Base-by-base conservation (phyloP, 208 protist genomes). In the Herpetomonas samuelpessoai region DNA sequence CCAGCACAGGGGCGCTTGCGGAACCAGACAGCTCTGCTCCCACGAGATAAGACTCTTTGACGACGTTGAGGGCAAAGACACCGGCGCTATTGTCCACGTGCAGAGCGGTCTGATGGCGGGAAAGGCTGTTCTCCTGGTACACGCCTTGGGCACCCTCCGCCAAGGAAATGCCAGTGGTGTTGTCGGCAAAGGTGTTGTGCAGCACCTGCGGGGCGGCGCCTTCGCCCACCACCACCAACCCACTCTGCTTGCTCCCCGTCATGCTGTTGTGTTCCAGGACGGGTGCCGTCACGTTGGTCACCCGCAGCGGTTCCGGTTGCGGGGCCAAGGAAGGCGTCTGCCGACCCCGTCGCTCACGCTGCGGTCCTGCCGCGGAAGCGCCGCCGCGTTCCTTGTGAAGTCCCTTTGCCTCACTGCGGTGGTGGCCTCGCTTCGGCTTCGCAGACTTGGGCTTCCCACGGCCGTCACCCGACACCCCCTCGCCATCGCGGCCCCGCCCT, bases 181-280 rank as follows among this genome's bases (percentile, higher is more conserved):
- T 76, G 27, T 53, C 63, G 4, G 52, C 44, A n/a, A 76, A 39
- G 3, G n/a, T 12, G 47, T 76, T 76, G 31, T 69, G 24, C 25
- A 53, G 44, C 29, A 76, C 50, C 50, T 31, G 35, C 25, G 70
- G 70, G 14, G 50, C 19, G 0, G 68, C 68, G 22, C 62, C 68
- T 38, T 56, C 6, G n/a, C 67, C 67, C 18, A 48, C 18, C 16
- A 48, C 44, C 16, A 3, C 22, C 16, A 48, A 24, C 16, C 44
- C 44, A 19, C 44, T 24, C 10, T 19, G 4, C 16, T 22, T 22
- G 44, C 44, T 19, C 10, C 9, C 16, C 10, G 22, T 7, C 3
- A 70, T 52, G 10, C 35, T 70, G 47, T 70, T 61, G 9, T 41
- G n/a, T 26, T 49, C 35, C 27, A 70, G 3, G 6, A 45, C 19